Evolutionary conservation across 129 eudicot genomes (phyloP).

Genomic region (Heracleum sosnowskyi): DNA sequence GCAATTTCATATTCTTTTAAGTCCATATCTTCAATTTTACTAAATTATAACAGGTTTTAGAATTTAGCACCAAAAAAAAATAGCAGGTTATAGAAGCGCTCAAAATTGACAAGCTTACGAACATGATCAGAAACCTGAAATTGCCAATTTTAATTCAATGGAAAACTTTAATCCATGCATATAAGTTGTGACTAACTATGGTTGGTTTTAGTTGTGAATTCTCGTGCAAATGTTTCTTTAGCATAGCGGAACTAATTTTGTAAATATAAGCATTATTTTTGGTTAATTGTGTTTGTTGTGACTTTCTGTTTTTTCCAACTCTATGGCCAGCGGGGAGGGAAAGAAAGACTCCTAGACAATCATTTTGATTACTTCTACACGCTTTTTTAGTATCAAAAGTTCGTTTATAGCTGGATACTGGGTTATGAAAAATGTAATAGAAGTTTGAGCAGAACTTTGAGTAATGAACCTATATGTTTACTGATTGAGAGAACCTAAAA

Average conservation of each 20-base stretch:
- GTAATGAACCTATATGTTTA: background rate
- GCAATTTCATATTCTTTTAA: too few relatives aligned
- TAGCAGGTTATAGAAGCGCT: too few relatives aligned
- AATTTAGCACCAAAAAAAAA: too few relatives aligned
- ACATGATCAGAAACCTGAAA: background rate
- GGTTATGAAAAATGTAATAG: too few relatives aligned
- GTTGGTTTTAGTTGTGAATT: conserved; percentile 10
- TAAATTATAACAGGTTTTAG: too few relatives aligned
- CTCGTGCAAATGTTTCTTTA: background rate
- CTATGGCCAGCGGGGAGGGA: too few relatives aligned
- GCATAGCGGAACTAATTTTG: background rate
- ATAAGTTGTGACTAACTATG: background rate
- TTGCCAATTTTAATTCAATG: background rate
- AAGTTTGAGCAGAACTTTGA: too few relatives aligned
- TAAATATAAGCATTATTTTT: background rate
- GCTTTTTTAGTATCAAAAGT: background rate
- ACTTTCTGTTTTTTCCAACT: too few relatives aligned
- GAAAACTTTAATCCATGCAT: background rate
- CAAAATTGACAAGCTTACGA: background rate
- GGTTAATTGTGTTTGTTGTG: background rate
- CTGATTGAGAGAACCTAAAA: background rate
- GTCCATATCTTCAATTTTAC: background rate
- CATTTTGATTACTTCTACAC: too few relatives aligned
- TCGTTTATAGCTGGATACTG: too few relatives aligned
- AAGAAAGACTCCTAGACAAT: too few relatives aligned